Base-by-base conservation (phyloP, 2,329 filamentous ascomycete genomes). In the Arthrobotrys pseudoclavata region DNA sequence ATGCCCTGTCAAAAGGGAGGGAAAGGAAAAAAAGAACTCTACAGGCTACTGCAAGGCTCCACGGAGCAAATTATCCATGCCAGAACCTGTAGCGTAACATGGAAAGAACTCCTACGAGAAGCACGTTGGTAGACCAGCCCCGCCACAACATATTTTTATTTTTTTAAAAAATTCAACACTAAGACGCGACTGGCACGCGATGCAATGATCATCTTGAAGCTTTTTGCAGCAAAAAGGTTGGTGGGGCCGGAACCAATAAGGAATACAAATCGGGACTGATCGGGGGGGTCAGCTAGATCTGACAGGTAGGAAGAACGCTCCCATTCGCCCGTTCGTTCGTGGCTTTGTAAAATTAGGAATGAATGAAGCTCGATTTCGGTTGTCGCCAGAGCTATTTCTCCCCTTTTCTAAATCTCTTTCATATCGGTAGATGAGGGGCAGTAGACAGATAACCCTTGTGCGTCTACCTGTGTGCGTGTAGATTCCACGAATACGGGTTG, bases 401-500 rank as follows among this genome's bases (percentile, higher is more conserved):
- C 13, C n/a, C 29, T n/a, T 26, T 60, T 42, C 22, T 37, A 3
- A 57, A 53, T 37, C 29, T 20, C 7, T 13, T 69, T 62, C 55
- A 70, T 63, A 48, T 70, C 69, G 69, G 55, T 53, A 64, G 69
- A 70, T 72, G 69, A 71, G 69, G 69, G 69, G 60, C 60, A 70
- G 52, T 52, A 55, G 57, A 48, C 53, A 20, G 4, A 45, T 9
- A 5, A n/a, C 13, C 45, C 4, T 37, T 13, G 34, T 37, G 34
- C 6, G 12, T 40, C 10, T 50, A 6, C 13, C 10, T n/a, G 12
- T 20, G 31, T 20, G 29, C 7, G 10, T 40, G 26, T 40, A 31
- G 24, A 53, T n/a, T 24, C n/a, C 37, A 22, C 31, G 31, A 57
- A 37, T 45, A 5, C 13, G 24, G 26, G 24, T 40, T 50, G 26